phyloP scores from a whole-genome alignment of 352 stramenopile genomes.

The Phytophthora rubi region DNA sequence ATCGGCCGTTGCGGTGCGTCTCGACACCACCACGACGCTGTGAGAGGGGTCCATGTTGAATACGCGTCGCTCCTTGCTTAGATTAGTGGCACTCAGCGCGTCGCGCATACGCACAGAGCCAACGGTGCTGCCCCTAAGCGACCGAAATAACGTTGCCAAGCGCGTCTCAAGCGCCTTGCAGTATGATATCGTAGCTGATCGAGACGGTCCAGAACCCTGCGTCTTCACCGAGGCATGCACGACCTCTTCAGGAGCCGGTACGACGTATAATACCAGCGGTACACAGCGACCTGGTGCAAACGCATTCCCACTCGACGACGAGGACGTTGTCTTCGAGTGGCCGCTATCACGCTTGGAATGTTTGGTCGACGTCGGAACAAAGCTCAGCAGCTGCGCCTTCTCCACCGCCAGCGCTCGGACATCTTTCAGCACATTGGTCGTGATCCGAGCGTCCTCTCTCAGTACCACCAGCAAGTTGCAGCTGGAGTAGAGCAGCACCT shows the following conservation, averaged over 20 bases:
- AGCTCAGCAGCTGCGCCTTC: conserved; percentile 65
- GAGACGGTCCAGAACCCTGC: conserved; percentile 33
- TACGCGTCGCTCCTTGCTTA: conserved; percentile 71
- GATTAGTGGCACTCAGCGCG: conserved; percentile 49
- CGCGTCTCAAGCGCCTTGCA: conserved; percentile 68
- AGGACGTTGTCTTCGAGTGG: conserved; percentile 27
- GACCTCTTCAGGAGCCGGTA: conserved; percentile 62
- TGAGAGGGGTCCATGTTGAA: conserved; percentile 78
- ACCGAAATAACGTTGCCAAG: conserved; percentile 58
- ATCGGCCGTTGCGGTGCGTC: conserved; percentile 31
- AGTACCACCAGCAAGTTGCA: conserved; percentile 70
- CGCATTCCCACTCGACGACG: conserved; percentile 34
- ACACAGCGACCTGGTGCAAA: conserved; percentile 71
- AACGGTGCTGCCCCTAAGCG: conserved; percentile 58
- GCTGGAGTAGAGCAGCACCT: conserved; percentile 65
- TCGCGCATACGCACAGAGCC: conserved; percentile 65
- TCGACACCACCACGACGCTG: conserved; percentile 67
- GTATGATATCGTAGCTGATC: conserved; percentile 58
- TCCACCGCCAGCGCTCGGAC: conserved; percentile 55
- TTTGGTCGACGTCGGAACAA: conserved; percentile 36
- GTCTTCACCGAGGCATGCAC: conserved; percentile 39
- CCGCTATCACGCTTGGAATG: conserved; percentile 42
- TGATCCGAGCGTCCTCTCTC: conserved; percentile 45
- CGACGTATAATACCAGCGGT: conserved; percentile 65
- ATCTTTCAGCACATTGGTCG: conserved; percentile 51